phyloP scores from a whole-genome alignment of 2,329 filamentous ascomycete species.

The Cadophora gregata region DNA sequence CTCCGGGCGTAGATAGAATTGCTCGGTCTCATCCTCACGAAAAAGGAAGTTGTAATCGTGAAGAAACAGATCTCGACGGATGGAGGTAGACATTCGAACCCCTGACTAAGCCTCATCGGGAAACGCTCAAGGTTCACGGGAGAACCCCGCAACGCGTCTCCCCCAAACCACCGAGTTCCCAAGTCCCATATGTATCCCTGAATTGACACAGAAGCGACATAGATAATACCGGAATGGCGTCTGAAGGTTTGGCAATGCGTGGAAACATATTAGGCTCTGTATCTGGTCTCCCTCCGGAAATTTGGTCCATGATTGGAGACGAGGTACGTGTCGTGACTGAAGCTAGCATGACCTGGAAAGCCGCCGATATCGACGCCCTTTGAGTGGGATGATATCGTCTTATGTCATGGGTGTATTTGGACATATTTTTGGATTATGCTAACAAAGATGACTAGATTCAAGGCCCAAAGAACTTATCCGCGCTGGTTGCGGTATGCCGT shows the following conservation, averaged over 20 bases:
- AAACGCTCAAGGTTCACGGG: not conserved
- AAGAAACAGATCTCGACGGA: too few species aligned
- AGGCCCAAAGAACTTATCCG: not conserved
- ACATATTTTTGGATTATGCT: not conserved
- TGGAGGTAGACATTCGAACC: not conserved
- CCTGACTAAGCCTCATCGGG: not conserved
- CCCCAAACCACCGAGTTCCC: not conserved
- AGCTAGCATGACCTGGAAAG: not conserved
- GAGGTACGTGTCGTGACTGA: constrained; percentile 7
- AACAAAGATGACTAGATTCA: constrained; percentile 20
- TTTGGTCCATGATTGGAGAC: constrained; percentile 21
- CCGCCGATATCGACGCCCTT: not conserved
- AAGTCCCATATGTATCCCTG: not conserved
- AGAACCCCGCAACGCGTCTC: not conserved
- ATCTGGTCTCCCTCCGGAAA: constrained; percentile 40
- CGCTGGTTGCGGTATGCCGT: constrained; percentile 1
- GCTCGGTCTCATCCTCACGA: too few species aligned
- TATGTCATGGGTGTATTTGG: not conserved
- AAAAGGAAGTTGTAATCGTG: too few species aligned
- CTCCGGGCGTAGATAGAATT: too few species aligned
- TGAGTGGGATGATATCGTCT: not conserved
- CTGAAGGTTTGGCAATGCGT: not conserved
- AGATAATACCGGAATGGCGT: not conserved
- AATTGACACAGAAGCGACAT: not conserved
- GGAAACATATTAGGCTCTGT: not conserved